Evolutionary conservation across 257 asterid species (phyloP).

Genomic region (Oldenlandia corymbosa): DNA sequence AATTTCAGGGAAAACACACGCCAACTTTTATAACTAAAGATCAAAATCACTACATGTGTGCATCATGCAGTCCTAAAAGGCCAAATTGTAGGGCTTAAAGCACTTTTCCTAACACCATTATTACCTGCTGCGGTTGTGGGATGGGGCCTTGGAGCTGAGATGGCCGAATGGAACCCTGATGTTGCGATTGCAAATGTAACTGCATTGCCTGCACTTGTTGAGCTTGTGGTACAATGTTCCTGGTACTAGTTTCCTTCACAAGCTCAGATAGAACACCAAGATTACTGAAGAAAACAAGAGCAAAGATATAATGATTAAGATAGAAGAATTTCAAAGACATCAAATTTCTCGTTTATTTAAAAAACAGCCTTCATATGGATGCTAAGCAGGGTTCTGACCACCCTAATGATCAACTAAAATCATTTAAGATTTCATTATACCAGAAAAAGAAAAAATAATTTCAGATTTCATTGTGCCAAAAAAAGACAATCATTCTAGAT

Average conservation of each 20-base stretch:
- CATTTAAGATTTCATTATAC: neutral
- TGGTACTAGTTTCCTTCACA: conserved; percentile 75
- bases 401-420: neutral
- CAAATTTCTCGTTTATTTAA: neutral
- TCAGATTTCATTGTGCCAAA: no score
- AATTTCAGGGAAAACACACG: neutral
- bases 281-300: conserved; percentile 58
- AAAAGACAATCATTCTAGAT: no score
- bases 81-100: neutral
- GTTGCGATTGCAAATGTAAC: conserved; percentile 58
- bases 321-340: neutral
- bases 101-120: neutral
- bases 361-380: neutral
- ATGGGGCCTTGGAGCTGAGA: conserved; percentile 59
- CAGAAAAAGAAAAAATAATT: no score
- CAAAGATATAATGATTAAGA: conserved; percentile 13
- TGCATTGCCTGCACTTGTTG: conserved; percentile 64
- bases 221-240: conserved; percentile 50
- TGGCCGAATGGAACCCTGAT: conserved; percentile 61
- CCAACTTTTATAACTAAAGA: neutral
- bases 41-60: neutral
- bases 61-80: neutral
- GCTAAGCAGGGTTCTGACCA: neutral
- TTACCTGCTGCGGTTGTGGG: conserved; percentile 64
- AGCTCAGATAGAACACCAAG: conserved; percentile 62